Percentiles rank a stretch among this genome's conserved stretches.
Conservation (phyloP, 1,284 basidiomycete species). For the Trichosporon coremiiforme region DNA sequence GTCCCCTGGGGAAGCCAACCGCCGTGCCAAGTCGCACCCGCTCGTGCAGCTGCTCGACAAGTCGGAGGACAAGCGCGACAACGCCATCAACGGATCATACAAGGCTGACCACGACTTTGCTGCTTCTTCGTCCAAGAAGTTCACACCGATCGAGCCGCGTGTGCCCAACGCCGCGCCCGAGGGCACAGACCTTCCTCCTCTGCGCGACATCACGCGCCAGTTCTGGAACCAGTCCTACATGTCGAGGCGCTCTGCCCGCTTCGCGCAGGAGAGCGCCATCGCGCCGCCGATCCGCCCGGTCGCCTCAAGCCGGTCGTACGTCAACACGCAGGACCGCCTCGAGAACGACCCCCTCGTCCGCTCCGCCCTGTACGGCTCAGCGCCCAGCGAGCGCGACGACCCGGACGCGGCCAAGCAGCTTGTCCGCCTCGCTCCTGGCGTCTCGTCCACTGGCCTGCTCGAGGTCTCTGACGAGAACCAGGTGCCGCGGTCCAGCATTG, state of each 20-base stretch:
- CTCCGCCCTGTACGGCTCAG: constrained; percentile 81
- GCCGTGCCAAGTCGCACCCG: constrained; percentile 58
- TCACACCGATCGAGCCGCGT: constrained; percentile 53
- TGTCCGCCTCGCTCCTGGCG: constrained; percentile 63
- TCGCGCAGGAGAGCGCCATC: constrained; percentile 77
- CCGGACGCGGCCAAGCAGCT: constrained; percentile 63
- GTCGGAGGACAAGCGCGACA: constrained; percentile 27
- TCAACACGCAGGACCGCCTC: constrained; percentile 68
- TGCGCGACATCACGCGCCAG: constrained; percentile 63
- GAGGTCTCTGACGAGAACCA: constrained; percentile 71
- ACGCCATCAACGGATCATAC: constrained; percentile 49
- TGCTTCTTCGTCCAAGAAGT: constrained; percentile 53
- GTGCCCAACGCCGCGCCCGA: constrained; percentile 41
- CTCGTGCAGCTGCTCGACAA: constrained; percentile 36
- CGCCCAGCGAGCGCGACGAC: constrained; percentile 68
- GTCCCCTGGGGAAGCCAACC: constrained; percentile 65
- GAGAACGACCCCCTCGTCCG: constrained; percentile 65
- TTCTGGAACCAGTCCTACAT: constrained; percentile 76
- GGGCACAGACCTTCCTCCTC: constrained; percentile 33
- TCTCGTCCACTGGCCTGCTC: constrained; percentile 72
- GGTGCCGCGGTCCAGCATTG: constrained; percentile 80
- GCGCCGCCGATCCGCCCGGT: constrained; percentile 79
- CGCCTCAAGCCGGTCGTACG: constrained; percentile 75
- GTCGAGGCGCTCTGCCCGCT: constrained; percentile 74
- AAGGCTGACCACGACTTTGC: constrained; percentile 62